Conservation (phyloP, 768 basidiomycete species). For the Auriscalpium vulgare region DNA sequence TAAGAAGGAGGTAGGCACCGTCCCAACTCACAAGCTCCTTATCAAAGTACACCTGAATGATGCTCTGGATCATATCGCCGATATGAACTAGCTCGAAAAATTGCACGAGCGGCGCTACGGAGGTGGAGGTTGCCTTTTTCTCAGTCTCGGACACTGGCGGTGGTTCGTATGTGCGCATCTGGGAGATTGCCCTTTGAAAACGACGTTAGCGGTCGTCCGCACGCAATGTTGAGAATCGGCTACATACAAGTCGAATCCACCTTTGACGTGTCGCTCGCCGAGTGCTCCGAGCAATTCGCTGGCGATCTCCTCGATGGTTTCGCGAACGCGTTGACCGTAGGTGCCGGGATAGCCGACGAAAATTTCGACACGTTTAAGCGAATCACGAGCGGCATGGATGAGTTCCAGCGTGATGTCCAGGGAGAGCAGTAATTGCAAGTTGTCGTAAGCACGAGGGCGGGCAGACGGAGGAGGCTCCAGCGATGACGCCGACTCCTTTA, state of each 20-base stretch:
- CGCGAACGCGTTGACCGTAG: slow-evolving; percentile 80
- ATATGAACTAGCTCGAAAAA: slow-evolving; percentile 98
- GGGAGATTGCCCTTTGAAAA: slow-evolving; percentile 64
- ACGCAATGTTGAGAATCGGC: background rate
- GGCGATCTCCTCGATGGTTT: slow-evolving; percentile 92
- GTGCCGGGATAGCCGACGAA: slow-evolving; percentile 83
- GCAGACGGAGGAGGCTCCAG: slow-evolving; percentile 11
- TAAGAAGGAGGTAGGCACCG: background rate
- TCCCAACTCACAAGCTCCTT: slow-evolving; percentile 72
- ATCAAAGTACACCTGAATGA: slow-evolving; percentile 98
- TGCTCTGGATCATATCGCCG: slow-evolving; percentile 94
- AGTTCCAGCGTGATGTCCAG: slow-evolving; percentile 87
- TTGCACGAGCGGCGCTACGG: slow-evolving; percentile 85
- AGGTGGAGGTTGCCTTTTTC: slow-evolving; percentile 25
- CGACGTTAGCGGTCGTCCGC: slow-evolving; percentile 2
- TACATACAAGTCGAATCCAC: slow-evolving; percentile 57
- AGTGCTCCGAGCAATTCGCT: slow-evolving; percentile 75
- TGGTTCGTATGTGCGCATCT: slow-evolving; percentile 87
- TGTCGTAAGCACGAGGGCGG: slow-evolving; percentile 26
- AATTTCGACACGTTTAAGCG: slow-evolving; percentile 86
- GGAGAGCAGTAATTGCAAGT: slow-evolving; percentile 83
- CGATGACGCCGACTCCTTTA: slow-evolving; percentile 16
- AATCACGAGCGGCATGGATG: slow-evolving; percentile 88
- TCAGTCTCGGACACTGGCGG: slow-evolving; percentile 71
- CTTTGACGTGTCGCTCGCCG: slow-evolving; percentile 68